Evolutionary conservation across 2,329 filamentous ascomycete species (phyloP).

Genomic region (Parascedosporium putredinis): DNA sequence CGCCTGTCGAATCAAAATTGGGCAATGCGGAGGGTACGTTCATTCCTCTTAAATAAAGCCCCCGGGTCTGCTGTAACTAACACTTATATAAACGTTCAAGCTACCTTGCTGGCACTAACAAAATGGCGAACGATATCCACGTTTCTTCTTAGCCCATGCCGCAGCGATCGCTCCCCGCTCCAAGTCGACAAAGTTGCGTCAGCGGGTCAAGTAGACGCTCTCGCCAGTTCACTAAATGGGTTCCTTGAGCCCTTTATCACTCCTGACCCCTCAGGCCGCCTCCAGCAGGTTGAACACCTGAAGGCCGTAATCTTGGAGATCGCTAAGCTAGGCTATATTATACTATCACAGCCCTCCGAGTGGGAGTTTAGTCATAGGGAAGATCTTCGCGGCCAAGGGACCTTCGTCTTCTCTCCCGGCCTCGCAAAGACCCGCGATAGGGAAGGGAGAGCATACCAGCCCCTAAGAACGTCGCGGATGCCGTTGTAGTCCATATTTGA

Average conservation of each 20-base stretch:
- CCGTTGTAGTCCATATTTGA: conserved; percentile 12
- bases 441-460: conserved; percentile 16
- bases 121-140: conserved; percentile 32
- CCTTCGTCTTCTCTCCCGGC: conserved; percentile 19
- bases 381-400: background rate
- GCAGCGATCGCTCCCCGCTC: conserved; percentile 25
- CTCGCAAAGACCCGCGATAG: conserved; percentile 18
- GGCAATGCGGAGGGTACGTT: background rate
- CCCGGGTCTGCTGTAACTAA: conserved; percentile 10
- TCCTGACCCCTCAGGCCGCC: conserved; percentile 15
- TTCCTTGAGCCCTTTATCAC: conserved; percentile 25
- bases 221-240: conserved; percentile 22
- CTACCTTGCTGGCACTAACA: conserved; percentile 22
- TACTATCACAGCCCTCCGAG: conserved; percentile 32
- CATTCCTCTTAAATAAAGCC: background rate
- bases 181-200: conserved; percentile 18
- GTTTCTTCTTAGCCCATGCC: conserved; percentile 29
- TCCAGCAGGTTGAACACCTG: conserved; percentile 26
- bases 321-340: conserved; percentile 27
- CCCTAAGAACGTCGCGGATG: conserved; percentile 16
- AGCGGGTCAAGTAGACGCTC: conserved; percentile 19
- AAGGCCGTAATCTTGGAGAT: conserved; percentile 28
- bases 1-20: conserved; percentile 10
- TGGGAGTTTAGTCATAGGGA: conserved; percentile 21
- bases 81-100: conserved; percentile 12